phyloP scores from a whole-genome alignment of 148 eudicot genomes.

The Camellia japonica region DNA sequence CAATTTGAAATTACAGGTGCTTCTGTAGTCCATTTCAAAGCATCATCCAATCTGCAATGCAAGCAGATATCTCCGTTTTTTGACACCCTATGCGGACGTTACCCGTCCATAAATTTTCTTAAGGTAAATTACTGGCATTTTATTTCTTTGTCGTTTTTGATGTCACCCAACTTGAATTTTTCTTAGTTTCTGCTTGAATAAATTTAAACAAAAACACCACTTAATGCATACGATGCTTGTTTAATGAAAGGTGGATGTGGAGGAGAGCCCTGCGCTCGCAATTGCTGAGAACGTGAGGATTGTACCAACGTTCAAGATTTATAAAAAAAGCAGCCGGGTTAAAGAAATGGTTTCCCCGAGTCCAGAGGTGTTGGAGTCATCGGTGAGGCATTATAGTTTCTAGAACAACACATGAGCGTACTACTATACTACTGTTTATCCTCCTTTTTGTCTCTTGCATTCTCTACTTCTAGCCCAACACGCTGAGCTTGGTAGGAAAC shows the following conservation, averaged over 20 bases:
- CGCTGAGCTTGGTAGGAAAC: conserved; percentile 16
- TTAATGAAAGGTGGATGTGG: conserved; percentile 66
- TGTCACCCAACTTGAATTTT: neutral
- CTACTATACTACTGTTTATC: conserved; percentile 13
- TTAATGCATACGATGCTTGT: neutral
- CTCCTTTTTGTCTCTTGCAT: conserved; percentile 12
- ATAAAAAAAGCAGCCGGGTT: conserved; percentile 65
- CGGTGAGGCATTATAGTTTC: conserved; percentile 80
- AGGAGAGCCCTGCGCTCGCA: conserved; percentile 52
- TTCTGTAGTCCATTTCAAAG: conserved; percentile 65
- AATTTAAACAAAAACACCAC: neutral
- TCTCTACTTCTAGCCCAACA: conserved; percentile 25
- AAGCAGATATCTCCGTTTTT: conserved; percentile 55
- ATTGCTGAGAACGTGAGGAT: conserved; percentile 59
- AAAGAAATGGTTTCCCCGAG: conserved; percentile 82
- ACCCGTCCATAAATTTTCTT: conserved; percentile 73
- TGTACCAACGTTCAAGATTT: conserved; percentile 84
- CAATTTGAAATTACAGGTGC: conserved; percentile 42
- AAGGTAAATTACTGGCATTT: conserved; percentile 37
- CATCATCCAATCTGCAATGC: conserved; percentile 46
- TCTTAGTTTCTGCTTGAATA: neutral
- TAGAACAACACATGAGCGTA: conserved; percentile 22
- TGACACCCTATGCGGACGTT: conserved; percentile 53
- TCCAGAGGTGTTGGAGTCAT: conserved; percentile 69
- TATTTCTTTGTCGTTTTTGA: neutral